Evolutionary conservation across 441 rosid species (phyloP), one percentile per base, ranked within the genome.

Genomic region (Corymbia calophylla): DNA sequence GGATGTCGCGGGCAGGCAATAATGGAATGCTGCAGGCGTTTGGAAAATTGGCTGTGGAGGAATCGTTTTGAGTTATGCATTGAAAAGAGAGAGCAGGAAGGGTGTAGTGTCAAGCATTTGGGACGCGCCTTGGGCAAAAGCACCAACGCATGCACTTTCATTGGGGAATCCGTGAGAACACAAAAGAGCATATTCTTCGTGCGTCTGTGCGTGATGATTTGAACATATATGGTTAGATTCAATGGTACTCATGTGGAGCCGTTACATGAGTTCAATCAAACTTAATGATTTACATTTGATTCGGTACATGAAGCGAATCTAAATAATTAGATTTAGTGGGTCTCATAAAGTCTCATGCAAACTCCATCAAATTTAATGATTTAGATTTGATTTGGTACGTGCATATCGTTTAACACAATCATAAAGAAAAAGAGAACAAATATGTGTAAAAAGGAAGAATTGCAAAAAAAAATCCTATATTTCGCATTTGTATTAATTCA

Each of bases 341-440:
- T 70, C 81, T 35, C 8, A 3, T 21, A 0, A n/a, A 9, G n/a
- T 6, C 15, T 5, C n/a, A 6, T 5, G 0, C 5, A 15, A 12
- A 0, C 21, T 23, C 84, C 2, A 77, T 77, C 29, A 73, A 12
- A 21, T 11, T 39, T 6, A 12, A 39, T 13, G 17, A 77, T 77
- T 5, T 39, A 44, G 49, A 12, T 44, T 44, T 14, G 14, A 7
- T 77, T 77, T 23, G 12, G 15, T 47, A 23, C 17, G 3, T 0
- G 17, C 2, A 25, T 17, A 6, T 39, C 49, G 2, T 23, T 7
- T 12, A 44, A 7, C 51, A 23, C 29, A 6, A 39, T 39, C 44
- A 39, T 39, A 39, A 39, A 39, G 44, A 39, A 39, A 9, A 56
- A 23, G 0, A 4, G 39, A 35, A 35, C 39, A 35, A 35, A 35